Conservation (phyloP, 2,329 filamentous ascomycete species). For the Ceratocystis variospora region DNA sequence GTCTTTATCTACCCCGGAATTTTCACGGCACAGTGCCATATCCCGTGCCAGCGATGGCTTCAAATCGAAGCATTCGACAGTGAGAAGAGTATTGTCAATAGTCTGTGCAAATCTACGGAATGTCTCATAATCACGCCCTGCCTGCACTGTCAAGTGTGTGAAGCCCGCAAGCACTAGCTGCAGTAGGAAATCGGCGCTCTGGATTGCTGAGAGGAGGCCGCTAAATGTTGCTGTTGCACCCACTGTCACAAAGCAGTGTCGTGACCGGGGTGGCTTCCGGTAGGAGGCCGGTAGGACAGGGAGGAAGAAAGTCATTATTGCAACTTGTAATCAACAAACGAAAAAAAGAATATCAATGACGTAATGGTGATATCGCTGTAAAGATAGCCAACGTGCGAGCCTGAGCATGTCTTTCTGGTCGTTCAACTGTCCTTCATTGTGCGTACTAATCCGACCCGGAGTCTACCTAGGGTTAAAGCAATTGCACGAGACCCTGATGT, state of each 20-base stretch:
- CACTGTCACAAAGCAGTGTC: conserved; percentile 68
- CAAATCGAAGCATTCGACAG: conserved; percentile 24
- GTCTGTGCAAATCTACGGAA: conserved; percentile 28
- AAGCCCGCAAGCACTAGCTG: conserved; percentile 47
- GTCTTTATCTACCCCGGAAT: neutral
- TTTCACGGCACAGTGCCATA: conserved; percentile 14
- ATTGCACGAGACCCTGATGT: neutral
- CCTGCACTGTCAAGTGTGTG: conserved; percentile 64
- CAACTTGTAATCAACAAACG: neutral
- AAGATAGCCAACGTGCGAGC: neutral
- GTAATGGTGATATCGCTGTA: neutral
- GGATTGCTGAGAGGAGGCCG: conserved; percentile 51
- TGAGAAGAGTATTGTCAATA: conserved; percentile 22
- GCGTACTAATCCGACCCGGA: too few relatives aligned
- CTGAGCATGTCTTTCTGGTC: too few relatives aligned
- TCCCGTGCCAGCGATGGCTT: conserved; percentile 12
- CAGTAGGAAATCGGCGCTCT: conserved; percentile 48
- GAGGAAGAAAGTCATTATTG: conserved; percentile 14
- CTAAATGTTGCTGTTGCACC: conserved; percentile 82
- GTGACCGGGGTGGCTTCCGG: conserved; percentile 9
- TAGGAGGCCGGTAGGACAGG: conserved; percentile 18
- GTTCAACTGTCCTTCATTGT: too few relatives aligned
- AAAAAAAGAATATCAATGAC: neutral
- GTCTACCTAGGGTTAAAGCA: too few relatives aligned
- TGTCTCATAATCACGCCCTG: conserved; percentile 53